phyloP scores from a whole-genome alignment of 1,139 yeast species.

The Debaryomyces nepalensis region DNA sequence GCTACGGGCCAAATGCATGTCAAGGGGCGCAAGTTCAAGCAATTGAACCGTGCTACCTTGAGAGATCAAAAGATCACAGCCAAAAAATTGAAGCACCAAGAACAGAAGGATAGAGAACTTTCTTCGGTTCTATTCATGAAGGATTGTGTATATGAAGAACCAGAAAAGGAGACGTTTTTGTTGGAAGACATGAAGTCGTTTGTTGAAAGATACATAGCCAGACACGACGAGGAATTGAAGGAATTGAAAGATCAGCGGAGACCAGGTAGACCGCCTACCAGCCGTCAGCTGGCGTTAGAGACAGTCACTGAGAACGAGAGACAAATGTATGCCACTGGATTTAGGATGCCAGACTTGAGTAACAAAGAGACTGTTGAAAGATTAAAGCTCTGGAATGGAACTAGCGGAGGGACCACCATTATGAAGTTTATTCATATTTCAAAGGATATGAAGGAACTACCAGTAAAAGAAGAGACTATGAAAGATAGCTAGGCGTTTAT shows the following conservation, averaged over 20 bases:
- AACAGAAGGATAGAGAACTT: constrained; percentile 63
- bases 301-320: constrained; percentile 63
- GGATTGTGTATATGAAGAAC: constrained; percentile 56
- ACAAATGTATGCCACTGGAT: constrained; percentile 70
- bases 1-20: constrained; percentile 76
- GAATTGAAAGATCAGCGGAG: constrained; percentile 64
- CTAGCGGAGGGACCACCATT: constrained; percentile 75
- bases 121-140: constrained; percentile 67
- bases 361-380: constrained; percentile 61
- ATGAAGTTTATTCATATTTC: constrained; percentile 51
- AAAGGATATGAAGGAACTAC: constrained; percentile 35
- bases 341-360: constrained; percentile 71
- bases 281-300: constrained; percentile 69
- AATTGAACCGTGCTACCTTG: constrained; percentile 80
- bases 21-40: constrained; percentile 85
- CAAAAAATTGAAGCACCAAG: constrained; percentile 58
- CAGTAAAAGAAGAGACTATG: constrained; percentile 33
- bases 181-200: constrained; percentile 63
- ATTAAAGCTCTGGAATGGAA: constrained; percentile 78
- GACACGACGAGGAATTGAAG: constrained; percentile 75
- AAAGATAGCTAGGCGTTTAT: constrained; percentile 7
- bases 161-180: constrained; percentile 47
- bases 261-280: constrained; percentile 84
- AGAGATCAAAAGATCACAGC: constrained; percentile 72
- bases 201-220: constrained; percentile 63